These are phyloP conservation scores for Aspergillus leporis DNA, from an alignment of 495 filamentous ascomycete species.

Conservation along the genomic window DNA sequence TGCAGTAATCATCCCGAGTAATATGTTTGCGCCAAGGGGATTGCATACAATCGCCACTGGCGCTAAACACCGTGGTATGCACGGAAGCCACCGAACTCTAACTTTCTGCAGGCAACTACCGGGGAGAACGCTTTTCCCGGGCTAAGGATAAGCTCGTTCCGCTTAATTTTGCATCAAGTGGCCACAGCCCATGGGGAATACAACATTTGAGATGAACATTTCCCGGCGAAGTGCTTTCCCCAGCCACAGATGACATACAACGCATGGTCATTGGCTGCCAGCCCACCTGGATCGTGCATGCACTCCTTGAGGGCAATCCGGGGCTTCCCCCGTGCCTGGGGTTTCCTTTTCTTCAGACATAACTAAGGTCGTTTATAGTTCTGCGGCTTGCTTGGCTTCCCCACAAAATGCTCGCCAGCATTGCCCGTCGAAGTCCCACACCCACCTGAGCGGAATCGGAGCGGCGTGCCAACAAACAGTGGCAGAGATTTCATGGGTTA, in stretches of 20 bases:
- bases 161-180: not conserved
- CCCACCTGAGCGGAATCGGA: constrained; percentile 7
- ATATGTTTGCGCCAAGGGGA: no score
- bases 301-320: not conserved
- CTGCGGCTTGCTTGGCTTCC: constrained; percentile 7
- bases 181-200: constrained; percentile 13
- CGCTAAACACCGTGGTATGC: no score
- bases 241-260: constrained; percentile 9
- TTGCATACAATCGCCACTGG: no score
- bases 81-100: not conserved
- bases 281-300: not conserved
- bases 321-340: not conserved
- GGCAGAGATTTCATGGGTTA: constrained; percentile 11
- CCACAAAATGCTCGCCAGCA: constrained; percentile 9
- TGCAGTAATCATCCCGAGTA: not conserved
- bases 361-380: not conserved
- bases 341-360: not conserved
- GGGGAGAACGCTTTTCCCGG: constrained; percentile 34
- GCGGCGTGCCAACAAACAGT: not conserved
- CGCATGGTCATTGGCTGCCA: not conserved
- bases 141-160: not conserved
- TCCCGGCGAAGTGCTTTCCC: constrained; percentile 15
- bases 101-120: constrained; percentile 1
- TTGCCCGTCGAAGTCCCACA: constrained; percentile 2
- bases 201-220: not conserved